Evolutionary conservation across 2,329 filamentous ascomycete genomes (phyloP), one percentile per base, ranked within the genome.

Genomic region (Penicillium sp.): DNA sequence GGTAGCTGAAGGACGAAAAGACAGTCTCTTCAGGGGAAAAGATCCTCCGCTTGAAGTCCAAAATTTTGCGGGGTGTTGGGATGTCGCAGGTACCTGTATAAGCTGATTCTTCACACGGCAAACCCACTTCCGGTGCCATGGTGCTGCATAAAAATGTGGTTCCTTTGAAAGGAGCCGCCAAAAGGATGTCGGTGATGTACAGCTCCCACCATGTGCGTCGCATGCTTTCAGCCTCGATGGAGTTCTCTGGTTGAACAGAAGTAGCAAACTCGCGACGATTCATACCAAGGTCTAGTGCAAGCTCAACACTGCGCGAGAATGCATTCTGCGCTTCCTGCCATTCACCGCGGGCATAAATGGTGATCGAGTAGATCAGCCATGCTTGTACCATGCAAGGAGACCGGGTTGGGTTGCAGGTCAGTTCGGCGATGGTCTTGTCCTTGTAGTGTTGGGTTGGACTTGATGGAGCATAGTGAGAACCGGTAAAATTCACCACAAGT

Each of bases 201-300:
- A 89, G 66, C 64, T 83, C 90, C 92, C 92, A 96, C 91, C 91
- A 96, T 1, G 91, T 96, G 56, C 92, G 80, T 26, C 91, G 83
- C 83, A 90, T 89, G 68, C 88, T 91, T 72, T 96, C 92, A 67
- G 93, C 89, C 16, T 92, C 69, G 1, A 90, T 77, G 0, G 63
- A 57, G 84, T 82, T 6, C 87, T 86, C 58, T 14, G 62, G 26
- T 26, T 60, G 62, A 13, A 62, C 43, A 11, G 68, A 61, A 1
- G 63, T 48, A 8, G 71, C 71, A 69, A 87, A 95, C 0, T 83
- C 81, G 48, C 83, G 78, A 3, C 83, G 83, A 66, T 95, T 86
- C 74, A 96, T 84, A 0, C 88, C 87, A 23, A 95, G 81, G 53
- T 90, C 84, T 11, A 94, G 71, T 1, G 91, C 89, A 31, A 92